phyloP scores from a whole-genome alignment of 192 early-diverging fungal species.

The Kickxella alabastrina region DNA sequence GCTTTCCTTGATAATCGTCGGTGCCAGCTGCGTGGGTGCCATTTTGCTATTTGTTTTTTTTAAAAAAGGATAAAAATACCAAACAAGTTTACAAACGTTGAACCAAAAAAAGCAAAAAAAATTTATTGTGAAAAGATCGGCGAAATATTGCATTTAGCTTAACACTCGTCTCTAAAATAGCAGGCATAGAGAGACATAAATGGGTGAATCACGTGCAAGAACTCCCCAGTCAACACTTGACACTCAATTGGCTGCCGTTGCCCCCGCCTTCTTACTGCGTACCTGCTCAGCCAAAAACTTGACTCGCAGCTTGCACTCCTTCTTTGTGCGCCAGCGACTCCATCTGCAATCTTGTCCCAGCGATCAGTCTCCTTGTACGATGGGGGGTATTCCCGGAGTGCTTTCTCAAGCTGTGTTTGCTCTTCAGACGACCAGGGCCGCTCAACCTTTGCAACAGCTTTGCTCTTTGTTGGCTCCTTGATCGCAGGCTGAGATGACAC shows the following conservation, averaged over 20 bases:
- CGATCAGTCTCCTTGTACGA: constrained; percentile 57
- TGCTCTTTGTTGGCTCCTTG: too few relatives aligned
- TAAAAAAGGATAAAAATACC: not conserved
- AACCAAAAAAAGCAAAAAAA: not conserved
- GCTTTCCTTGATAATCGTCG: constrained; percentile 51
- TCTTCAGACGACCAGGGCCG: constrained; percentile 54
- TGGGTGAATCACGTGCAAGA: too few relatives aligned
- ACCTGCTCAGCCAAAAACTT: constrained; percentile 38
- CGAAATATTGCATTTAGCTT: too few relatives aligned
- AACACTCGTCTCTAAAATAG: too few relatives aligned
- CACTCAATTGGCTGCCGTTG: too few relatives aligned
- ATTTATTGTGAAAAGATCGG: too few relatives aligned
- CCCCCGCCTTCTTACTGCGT: constrained; percentile 8
- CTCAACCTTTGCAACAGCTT: constrained; percentile 1
- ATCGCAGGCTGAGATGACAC: too few relatives aligned
- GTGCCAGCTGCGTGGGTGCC: constrained; percentile 14
- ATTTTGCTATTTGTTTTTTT: constrained; percentile 1
- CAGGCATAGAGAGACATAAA: too few relatives aligned
- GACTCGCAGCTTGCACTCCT: constrained; percentile 62
- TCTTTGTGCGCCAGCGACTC: constrained; percentile 60
- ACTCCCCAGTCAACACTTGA: too few relatives aligned
- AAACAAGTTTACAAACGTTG: not conserved
- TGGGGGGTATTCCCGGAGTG: constrained; percentile 58
- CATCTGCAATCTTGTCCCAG: constrained; percentile 62
- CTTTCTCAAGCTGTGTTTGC: constrained; percentile 56